phyloP scores from a whole-genome alignment of 768 basidiomycete species.

The Boletus sensibilis region DNA sequence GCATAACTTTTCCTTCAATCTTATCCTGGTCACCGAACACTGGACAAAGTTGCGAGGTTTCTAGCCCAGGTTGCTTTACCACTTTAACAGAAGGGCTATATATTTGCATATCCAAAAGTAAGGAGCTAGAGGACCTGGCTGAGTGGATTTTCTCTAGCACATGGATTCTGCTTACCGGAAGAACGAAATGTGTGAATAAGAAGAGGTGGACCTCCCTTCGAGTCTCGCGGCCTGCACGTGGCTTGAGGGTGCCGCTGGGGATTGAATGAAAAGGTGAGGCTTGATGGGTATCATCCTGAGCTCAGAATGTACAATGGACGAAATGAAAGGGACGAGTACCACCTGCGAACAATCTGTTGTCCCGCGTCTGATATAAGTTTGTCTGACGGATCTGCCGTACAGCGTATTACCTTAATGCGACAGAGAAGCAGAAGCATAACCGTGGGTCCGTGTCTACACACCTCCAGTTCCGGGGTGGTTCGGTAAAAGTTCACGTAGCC shows the following conservation, averaged over 20 bases:
- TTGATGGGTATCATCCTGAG: slow-evolving; percentile 21
- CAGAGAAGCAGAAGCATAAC: slow-evolving; percentile 10
- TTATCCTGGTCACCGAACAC: slow-evolving; percentile 63
- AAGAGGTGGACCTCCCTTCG: slow-evolving; percentile 14
- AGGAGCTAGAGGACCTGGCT: slow-evolving; percentile 37
- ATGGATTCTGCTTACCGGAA: slow-evolving; percentile 42
- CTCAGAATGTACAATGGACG: neutral
- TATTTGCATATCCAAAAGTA: slow-evolving; percentile 59
- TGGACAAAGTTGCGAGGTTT: slow-evolving; percentile 33
- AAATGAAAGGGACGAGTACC: neutral
- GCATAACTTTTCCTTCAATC: slow-evolving; percentile 56
- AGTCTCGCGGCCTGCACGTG: slow-evolving; percentile 32
- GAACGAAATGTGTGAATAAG: slow-evolving; percentile 46
- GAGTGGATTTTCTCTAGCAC: neutral
- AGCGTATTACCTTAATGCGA: slow-evolving; percentile 18
- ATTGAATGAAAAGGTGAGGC: slow-evolving; percentile 19
- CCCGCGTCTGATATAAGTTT: slow-evolving; percentile 21
- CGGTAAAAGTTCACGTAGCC: slow-evolving; percentile 9
- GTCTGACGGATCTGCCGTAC: slow-evolving; percentile 24
- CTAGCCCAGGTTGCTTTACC: slow-evolving; percentile 31
- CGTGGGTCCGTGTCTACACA: slow-evolving; percentile 6
- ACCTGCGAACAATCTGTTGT: neutral
- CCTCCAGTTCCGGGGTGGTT: neutral
- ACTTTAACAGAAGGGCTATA: slow-evolving; percentile 61
- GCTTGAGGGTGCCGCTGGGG: slow-evolving; percentile 29